Percentiles rank a stretch among this genome's conserved stretches.
Evolutionary conservation across 140 eudicot species (phyloP).

Genomic region (Bidens hawaiensis): DNA sequence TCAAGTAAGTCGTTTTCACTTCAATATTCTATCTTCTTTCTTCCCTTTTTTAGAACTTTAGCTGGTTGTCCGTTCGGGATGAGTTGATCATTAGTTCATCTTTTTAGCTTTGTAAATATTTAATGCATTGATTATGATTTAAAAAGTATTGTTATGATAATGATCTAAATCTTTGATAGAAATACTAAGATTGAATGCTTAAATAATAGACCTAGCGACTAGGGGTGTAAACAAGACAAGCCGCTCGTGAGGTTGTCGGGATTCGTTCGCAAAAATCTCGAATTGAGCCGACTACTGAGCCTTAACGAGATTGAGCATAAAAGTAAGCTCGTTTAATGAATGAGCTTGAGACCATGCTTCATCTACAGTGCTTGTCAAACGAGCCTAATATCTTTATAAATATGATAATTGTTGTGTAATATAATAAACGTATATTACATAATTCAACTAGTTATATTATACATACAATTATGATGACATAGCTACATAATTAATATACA

Average conservation of each 20-base stretch:
- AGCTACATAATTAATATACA: background rate
- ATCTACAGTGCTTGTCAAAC: too few species aligned
- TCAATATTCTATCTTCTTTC: background rate
- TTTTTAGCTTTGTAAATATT: background rate
- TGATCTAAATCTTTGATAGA: background rate
- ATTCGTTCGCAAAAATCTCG: too few species aligned
- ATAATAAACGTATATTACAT: too few species aligned
- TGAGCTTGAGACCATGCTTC: too few species aligned
- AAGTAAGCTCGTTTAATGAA: too few species aligned
- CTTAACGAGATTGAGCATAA: too few species aligned
- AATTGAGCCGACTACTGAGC: too few species aligned
- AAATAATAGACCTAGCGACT: background rate
- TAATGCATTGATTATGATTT: background rate
- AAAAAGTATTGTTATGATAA: background rate
- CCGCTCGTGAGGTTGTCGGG: too few species aligned
- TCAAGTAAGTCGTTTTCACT: conserved; percentile 44
- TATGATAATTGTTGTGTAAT: too few species aligned
- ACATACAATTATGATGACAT: background rate
- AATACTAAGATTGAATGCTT: background rate
- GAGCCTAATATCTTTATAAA: too few species aligned
- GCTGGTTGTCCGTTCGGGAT: background rate
- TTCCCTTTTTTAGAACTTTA: background rate
- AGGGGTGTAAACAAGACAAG: too few species aligned
- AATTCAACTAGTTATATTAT: too few species aligned
- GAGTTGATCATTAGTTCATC: background rate